These are phyloP conservation scores for Lactarius quietus DNA, from an alignment of 768 basidiomycete species.

Conservation along the genomic window DNA sequence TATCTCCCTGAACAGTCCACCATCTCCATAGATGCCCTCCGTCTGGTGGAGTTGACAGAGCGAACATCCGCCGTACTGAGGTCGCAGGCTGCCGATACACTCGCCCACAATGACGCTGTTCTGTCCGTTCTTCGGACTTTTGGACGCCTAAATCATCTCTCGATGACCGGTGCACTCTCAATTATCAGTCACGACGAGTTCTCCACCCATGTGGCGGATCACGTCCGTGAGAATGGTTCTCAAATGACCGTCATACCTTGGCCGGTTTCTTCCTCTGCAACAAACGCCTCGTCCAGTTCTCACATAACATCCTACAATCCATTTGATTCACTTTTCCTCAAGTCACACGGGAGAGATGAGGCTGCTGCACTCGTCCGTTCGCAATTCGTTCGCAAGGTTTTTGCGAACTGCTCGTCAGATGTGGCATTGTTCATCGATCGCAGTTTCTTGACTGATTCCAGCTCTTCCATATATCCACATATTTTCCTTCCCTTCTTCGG, in stretches of 20 bases:
- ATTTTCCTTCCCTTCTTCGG: slow-evolving; percentile 91
- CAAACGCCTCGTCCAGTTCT: slow-evolving; percentile 29
- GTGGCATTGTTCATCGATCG: slow-evolving; percentile 87
- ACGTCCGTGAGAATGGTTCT: slow-evolving; percentile 51
- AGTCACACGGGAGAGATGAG: slow-evolving; percentile 44
- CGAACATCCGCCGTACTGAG: slow-evolving; percentile 86
- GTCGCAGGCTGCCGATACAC: slow-evolving; percentile 67
- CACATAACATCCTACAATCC: slow-evolving; percentile 44
- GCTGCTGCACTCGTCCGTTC: slow-evolving; percentile 61
- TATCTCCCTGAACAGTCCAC: slow-evolving; percentile 28
- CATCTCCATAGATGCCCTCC: slow-evolving; percentile 68
- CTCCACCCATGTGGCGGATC: slow-evolving; percentile 57
- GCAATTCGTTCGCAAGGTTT: slow-evolving; percentile 82
- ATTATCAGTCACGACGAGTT: slow-evolving; percentile 78
- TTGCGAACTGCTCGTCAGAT: slow-evolving; percentile 65
- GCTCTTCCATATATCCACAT: slow-evolving; percentile 44
- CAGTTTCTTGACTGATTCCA: slow-evolving; percentile 39
- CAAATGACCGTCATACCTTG: slow-evolving; percentile 87
- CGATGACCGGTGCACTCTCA: slow-evolving; percentile 64
- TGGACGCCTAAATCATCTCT: slow-evolving; percentile 62
- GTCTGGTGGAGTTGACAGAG: slow-evolving; percentile 84
- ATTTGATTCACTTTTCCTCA: slow-evolving; percentile 76
- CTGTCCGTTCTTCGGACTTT: slow-evolving; percentile 76
- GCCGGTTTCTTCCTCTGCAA: slow-evolving; percentile 41
- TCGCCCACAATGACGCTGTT: slow-evolving; percentile 69